These are phyloP conservation scores for Xylaria curta DNA, from an alignment of 495 filamentous ascomycete species.

Conservation along the genomic window DNA sequence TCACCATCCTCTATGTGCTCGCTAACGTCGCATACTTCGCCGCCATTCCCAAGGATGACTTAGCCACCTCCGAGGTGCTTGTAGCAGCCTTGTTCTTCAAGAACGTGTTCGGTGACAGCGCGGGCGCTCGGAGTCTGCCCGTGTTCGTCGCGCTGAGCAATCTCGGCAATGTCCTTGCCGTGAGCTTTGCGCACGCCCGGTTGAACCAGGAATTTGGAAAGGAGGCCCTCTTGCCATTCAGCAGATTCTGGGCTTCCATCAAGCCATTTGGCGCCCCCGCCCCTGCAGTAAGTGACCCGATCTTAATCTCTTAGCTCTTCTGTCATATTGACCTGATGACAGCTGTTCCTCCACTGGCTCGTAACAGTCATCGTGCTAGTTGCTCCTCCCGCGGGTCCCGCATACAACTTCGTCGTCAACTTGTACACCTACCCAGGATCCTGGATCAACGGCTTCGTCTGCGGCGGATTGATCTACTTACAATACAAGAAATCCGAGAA, in stretches of 20 bases:
- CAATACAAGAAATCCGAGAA: constrained; percentile 49
- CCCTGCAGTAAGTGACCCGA: constrained; percentile 46
- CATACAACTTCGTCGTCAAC: constrained; percentile 46
- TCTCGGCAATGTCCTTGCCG: constrained; percentile 72
- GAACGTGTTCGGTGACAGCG: constrained; percentile 67
- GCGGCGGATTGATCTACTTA: constrained; percentile 57
- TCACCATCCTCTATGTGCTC: constrained; percentile 70
- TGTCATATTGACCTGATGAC: constrained; percentile 16
- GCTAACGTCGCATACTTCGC: constrained; percentile 78
- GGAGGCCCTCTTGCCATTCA: constrained; percentile 68
- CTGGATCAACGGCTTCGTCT: constrained; percentile 62
- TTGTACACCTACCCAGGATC: constrained; percentile 52
- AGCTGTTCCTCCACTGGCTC: constrained; percentile 56
- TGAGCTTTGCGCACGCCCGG: constrained; percentile 72
- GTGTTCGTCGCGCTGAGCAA: constrained; percentile 76
- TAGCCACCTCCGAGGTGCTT: constrained; percentile 63
- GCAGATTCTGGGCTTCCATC: constrained; percentile 69
- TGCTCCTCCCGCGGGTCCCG: constrained; percentile 51
- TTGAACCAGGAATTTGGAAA: constrained; percentile 71
- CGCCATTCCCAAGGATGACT: constrained; percentile 67
- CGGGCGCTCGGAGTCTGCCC: constrained; percentile 64
- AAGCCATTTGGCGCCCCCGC: constrained; percentile 63
- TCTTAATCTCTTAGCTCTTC: background rate
- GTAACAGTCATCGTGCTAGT: constrained; percentile 54
- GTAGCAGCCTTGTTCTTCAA: constrained; percentile 70